Evolutionary conservation across 768 basidiomycete species (phyloP).

Genomic region (Suillus plorans): DNA sequence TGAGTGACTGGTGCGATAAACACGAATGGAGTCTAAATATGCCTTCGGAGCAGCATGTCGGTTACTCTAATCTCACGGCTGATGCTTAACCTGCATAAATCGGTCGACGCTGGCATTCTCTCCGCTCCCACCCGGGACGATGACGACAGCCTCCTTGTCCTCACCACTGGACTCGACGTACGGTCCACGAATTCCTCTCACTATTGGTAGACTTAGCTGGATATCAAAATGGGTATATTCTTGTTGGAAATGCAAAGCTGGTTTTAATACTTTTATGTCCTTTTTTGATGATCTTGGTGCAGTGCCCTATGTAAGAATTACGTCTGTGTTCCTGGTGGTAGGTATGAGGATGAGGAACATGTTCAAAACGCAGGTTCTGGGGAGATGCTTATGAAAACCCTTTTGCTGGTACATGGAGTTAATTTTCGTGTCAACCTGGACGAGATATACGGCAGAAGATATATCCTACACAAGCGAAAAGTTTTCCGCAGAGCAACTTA

Average conservation of each 20-base stretch:
- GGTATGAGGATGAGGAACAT: not conserved
- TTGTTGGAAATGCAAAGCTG: not conserved
- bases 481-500: too few relatives aligned
- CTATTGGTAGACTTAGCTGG: not conserved
- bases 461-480: too few relatives aligned
- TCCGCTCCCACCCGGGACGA: not conserved
- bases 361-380: not conserved
- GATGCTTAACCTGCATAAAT: not conserved
- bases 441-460: too few relatives aligned
- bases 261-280: not conserved
- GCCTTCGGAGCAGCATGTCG: not conserved
- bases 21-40: not conserved
- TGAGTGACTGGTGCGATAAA: not conserved
- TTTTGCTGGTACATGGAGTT: too few relatives aligned
- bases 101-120: not conserved
- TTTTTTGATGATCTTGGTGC: not conserved
- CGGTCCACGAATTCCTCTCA: not conserved
- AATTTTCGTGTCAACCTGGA: too few relatives aligned
- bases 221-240: not conserved
- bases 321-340: not conserved
- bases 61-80: not conserved
- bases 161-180: not conserved
- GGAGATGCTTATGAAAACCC: not conserved
- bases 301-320: not conserved
- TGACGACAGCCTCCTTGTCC: not conserved